Evolutionary conservation across 768 basidiomycete genomes (phyloP).

Genomic region (Lactarius quietus): DNA sequence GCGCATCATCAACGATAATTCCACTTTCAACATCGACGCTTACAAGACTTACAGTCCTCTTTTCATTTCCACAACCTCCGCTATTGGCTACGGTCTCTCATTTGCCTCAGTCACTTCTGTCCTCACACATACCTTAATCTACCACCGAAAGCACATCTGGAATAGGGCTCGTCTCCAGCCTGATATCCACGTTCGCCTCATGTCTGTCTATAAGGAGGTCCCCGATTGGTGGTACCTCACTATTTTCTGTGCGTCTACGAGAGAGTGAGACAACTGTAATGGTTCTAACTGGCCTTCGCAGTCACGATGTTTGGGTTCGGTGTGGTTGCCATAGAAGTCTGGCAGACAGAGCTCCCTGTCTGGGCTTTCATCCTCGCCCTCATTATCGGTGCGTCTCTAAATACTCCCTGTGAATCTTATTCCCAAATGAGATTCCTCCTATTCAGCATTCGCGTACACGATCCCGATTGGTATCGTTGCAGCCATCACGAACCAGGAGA

Average conservation of each 20-base stretch:
- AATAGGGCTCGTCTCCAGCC: conserved; percentile 68
- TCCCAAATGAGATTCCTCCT: neutral
- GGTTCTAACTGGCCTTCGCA: neutral
- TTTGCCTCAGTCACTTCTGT: conserved; percentile 79
- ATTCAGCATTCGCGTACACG: conserved; percentile 50
- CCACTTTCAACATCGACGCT: conserved; percentile 51
- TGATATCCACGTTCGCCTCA: conserved; percentile 83
- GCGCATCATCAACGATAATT: conserved; percentile 49
- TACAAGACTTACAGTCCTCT: conserved; percentile 60
- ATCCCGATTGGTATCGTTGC: conserved; percentile 80
- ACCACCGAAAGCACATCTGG: conserved; percentile 78
- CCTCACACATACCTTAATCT: conserved; percentile 65
- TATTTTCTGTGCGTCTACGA: conserved; percentile 41
- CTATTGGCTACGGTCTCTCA: conserved; percentile 74
- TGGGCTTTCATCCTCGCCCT: conserved; percentile 70
- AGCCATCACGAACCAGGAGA: conserved; percentile 74
- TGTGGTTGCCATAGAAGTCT: conserved; percentile 62
- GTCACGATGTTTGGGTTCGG: conserved; percentile 64
- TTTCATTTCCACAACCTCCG: conserved; percentile 65
- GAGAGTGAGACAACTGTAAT: neutral
- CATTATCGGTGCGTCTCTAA: conserved; percentile 43
- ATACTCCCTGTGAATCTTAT: neutral
- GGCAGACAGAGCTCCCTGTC: conserved; percentile 71
- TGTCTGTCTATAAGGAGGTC: conserved; percentile 72
- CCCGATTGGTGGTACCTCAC: conserved; percentile 69